Evolutionary conservation across 2,329 filamentous ascomycete genomes (phyloP).

Genomic region (Pseudocercospora pini-densiflorae): DNA sequence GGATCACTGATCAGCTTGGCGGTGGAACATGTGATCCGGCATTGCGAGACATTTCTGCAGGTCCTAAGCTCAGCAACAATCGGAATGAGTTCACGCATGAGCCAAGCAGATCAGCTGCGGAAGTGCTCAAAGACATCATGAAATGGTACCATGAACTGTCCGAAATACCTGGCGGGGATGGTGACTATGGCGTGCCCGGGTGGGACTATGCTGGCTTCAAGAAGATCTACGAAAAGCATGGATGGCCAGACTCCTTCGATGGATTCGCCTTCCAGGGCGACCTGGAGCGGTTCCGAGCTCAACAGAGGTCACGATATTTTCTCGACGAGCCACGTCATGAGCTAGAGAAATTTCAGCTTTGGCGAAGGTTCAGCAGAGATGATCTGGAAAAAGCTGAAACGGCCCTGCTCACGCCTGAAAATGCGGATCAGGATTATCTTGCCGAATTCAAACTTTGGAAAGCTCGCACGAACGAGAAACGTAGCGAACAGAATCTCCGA

Average conservation of each 20-base stretch:
- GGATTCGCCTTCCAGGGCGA: background rate
- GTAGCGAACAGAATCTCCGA: too few relatives aligned
- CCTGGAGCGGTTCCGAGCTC: background rate
- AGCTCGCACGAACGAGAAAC: too few relatives aligned
- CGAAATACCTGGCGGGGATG: constrained; percentile 8
- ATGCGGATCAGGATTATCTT: too few relatives aligned
- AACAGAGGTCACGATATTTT: background rate
- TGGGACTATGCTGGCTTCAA: constrained; percentile 8
- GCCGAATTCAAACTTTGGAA: too few relatives aligned
- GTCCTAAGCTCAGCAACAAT: constrained; percentile 1
- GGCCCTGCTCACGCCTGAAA: too few relatives aligned
- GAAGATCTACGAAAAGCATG: background rate
- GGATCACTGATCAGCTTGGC: constrained; percentile 5
- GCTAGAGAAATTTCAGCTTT: too few relatives aligned
- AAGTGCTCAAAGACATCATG: constrained; percentile 7
- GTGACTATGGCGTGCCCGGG: background rate
- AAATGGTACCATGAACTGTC: constrained; percentile 2
- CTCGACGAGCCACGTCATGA: too few relatives aligned
- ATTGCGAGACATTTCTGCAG: background rate
- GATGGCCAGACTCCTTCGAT: constrained; percentile 7
- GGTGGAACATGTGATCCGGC: constrained; percentile 2
- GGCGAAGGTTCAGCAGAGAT: too few relatives aligned
- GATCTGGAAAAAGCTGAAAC: too few relatives aligned
- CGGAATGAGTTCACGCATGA: constrained; percentile 6
- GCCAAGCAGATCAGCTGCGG: constrained; percentile 2